Evolutionary conservation across 75 land plant genomes (phyloP).

Genomic region (Sequoiadendron giganteum): DNA sequence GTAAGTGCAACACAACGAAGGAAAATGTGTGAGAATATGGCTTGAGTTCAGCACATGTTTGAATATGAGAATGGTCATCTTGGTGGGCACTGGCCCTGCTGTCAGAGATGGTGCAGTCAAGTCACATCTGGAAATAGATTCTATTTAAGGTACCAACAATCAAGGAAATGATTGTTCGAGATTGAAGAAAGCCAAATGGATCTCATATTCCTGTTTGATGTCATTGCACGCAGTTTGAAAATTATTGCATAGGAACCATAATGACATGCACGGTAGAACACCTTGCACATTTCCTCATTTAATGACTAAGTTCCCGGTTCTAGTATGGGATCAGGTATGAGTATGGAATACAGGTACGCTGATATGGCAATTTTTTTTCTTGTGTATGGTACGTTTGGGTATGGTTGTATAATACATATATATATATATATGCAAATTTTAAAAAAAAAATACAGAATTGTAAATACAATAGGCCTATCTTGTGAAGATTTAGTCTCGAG

Average conservation of each 20-base stretch:
- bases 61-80: constrained; percentile 65
- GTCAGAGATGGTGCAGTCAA: constrained; percentile 70
- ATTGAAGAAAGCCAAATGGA: constrained; percentile 60
- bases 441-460: too few relatives aligned
- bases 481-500: too few relatives aligned
- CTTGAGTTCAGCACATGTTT: constrained; percentile 58
- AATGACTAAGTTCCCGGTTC: too few relatives aligned
- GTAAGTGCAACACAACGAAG: constrained; percentile 36
- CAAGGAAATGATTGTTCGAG: constrained; percentile 61
- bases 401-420: too few relatives aligned
- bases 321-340: too few relatives aligned
- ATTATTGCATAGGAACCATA: neutral
- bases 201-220: constrained; percentile 65
- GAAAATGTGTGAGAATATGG: constrained; percentile 47
- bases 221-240: constrained; percentile 46
- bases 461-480: too few relatives aligned
- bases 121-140: constrained; percentile 80
- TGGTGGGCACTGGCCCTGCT: constrained; percentile 67
- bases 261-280: neutral
- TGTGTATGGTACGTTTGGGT: too few relatives aligned
- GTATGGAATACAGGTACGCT: too few relatives aligned
- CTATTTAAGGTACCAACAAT: constrained; percentile 68
- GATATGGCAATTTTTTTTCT: too few relatives aligned
- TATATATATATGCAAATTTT: too few relatives aligned
- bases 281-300: neutral